Percentiles rank a stretch among this genome's conserved stretches.
Conservation (phyloP, 2,329 filamentous ascomycete genomes). For the Orbilia oligospora region DNA sequence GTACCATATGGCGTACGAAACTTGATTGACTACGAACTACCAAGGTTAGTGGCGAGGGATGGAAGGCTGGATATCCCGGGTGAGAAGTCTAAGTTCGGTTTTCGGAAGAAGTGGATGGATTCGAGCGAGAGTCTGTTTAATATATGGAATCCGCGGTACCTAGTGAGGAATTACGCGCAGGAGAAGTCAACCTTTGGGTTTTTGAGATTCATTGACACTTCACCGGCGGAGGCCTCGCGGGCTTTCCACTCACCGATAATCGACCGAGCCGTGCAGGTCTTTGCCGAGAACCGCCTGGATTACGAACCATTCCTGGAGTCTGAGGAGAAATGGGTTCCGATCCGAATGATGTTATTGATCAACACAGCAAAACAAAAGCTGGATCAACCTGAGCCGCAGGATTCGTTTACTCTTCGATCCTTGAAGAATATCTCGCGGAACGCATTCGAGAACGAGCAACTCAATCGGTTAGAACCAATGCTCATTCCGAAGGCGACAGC, state of each 20-base stretch:
- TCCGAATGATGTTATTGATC: conserved; percentile 86
- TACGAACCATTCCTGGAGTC: conserved; percentile 54
- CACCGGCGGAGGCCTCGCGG: conserved; percentile 79
- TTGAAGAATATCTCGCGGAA: conserved; percentile 83
- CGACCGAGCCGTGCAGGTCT: conserved; percentile 76
- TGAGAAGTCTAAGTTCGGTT: conserved; percentile 82
- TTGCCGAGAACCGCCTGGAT: conserved; percentile 68
- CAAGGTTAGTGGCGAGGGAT: conserved; percentile 83
- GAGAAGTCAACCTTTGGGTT: conserved; percentile 83
- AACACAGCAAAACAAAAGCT: conserved; percentile 46
- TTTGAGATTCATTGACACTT: conserved; percentile 86
- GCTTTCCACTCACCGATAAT: conserved; percentile 80
- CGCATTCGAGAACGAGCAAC: conserved; percentile 78
- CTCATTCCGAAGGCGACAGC: conserved; percentile 83
- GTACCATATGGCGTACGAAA: conserved; percentile 91
- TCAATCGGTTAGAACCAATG: conserved; percentile 84
- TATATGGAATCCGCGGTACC: conserved; percentile 86
- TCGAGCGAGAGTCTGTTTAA: conserved; percentile 80
- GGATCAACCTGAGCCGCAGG: conserved; percentile 13
- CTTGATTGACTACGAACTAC: conserved; percentile 85
- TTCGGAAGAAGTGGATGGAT: conserved; percentile 80
- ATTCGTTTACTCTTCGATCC: conserved; percentile 66
- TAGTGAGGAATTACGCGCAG: conserved; percentile 73
- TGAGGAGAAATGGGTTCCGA: conserved; percentile 76
- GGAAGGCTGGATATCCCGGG: conserved; percentile 83